These are phyloP conservation scores for Mucor plumbeus DNA, from an alignment of 371 early-diverging fungal species.

Conservation along the genomic window DNA sequence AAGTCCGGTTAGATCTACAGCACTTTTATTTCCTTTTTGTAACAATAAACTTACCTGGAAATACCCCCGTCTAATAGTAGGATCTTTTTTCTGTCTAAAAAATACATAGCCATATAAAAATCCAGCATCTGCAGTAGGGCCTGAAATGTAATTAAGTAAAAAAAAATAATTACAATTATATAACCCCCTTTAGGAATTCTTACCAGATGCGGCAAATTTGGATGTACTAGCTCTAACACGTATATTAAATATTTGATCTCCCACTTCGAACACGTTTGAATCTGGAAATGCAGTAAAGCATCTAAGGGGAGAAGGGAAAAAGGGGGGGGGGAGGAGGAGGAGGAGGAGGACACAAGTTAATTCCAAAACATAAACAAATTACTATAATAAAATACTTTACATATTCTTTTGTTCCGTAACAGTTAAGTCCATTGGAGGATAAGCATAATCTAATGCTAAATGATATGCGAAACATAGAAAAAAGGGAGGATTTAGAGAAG, in stretches of 20 bases:
- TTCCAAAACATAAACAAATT: background rate
- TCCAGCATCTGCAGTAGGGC: constrained; percentile 72
- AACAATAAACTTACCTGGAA: constrained; percentile 67
- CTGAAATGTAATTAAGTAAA: constrained; percentile 22
- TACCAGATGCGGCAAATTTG: constrained; percentile 66
- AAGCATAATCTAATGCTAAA: constrained; percentile 81
- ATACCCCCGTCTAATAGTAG: constrained; percentile 85
- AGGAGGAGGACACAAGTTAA: background rate
- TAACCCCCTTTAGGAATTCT: constrained; percentile 16
- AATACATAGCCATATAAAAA: constrained; percentile 93
- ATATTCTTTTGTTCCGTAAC: constrained; percentile 82
- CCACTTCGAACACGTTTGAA: constrained; percentile 89
- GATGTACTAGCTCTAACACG: constrained; percentile 76
- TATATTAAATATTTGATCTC: constrained; percentile 90
- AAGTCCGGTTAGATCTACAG: constrained; percentile 6
- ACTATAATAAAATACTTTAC: constrained; percentile 42
- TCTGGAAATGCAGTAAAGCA: constrained; percentile 97
- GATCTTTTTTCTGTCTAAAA: constrained; percentile 91
- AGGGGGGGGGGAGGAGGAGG: too few relatives aligned
- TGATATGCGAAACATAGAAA: background rate
- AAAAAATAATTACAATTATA: background rate
- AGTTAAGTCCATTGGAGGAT: constrained; percentile 82
- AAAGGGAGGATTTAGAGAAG: background rate
- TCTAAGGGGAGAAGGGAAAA: constrained; percentile 36
- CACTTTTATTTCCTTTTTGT: background rate